Base-by-base conservation (phyloP, 495 filamentous ascomycete species). In the Recurvomyces mirabilis region DNA sequence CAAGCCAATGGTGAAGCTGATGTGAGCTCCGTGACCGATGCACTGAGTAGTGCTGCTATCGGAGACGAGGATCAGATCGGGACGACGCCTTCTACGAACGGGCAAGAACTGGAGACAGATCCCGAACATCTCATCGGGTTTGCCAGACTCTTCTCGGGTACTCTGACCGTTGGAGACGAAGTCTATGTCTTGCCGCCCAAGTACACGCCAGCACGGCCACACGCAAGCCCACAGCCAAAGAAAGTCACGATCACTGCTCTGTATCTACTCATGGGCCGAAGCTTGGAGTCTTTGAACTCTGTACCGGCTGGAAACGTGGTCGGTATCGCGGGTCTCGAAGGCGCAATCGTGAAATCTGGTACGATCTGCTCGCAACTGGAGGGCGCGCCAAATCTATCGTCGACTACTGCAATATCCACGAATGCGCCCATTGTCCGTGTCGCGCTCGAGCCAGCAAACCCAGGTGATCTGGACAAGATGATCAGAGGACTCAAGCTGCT, bases 231-330 rank as follows among this genome's bases (percentile, higher is more conserved):
- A 0, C 80, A 83, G 46, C 86, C 88, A 0, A 71, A 80, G 53
- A 88, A 88, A 59, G 78, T 89, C 26, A 87, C 73, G 1, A 79
- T 99, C 23, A 88, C 79, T 21, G 83, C 84, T 4, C 68, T 99
- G 15, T 99, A 99, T 64, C 81, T 96, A 49, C 72, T 99, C 37
- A 99, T 99, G 91, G 91, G 91, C 25, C 73, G 87, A 31, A 79
- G 81, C 48, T 71, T 99, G 1, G 91, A 96, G 54, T 71, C 81
- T 0, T 74, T 99, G 2, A 67, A 73, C 31, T 82, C 82, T 0
- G 87, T 96, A 0, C 87, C 91, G 2, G 89, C 91, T 17, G 91
- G 91, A 22, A 87, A 91, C 7, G 84, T 99, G 7, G 95, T 96
- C 57, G 91, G 89, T n/a, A 87, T 99, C 25, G 84, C 78, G 14